Evolutionary conservation across 179 eudicot genomes (phyloP).

Genomic region (Sideroxylon spinosum): DNA sequence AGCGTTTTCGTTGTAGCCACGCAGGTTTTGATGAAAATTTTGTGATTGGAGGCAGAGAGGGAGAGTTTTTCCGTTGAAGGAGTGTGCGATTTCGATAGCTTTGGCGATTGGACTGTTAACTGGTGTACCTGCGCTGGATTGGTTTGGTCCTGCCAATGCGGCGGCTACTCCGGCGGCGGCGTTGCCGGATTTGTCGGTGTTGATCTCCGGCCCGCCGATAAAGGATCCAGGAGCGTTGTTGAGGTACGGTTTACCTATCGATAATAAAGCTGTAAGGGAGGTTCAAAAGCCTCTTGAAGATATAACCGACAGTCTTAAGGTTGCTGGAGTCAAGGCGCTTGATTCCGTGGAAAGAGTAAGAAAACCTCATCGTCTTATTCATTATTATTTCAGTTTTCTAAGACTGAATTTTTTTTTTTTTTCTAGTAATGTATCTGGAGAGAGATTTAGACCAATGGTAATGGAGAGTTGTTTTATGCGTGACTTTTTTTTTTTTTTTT

Average conservation of each 20-base stretch:
- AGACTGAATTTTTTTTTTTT: not conserved
- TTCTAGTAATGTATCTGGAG: not conserved
- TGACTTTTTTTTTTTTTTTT: slow-evolving; percentile 29
- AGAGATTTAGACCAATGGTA: slow-evolving; percentile 8
- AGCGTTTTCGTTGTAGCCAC: not conserved
- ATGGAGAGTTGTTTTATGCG: slow-evolving; percentile 17
- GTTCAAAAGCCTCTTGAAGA: slow-evolving; percentile 97
- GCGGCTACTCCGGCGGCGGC: slow-evolving; percentile 29
- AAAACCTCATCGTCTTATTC: not conserved
- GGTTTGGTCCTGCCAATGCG: slow-evolving; percentile 50
- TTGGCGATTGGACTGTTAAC: slow-evolving; percentile 68
- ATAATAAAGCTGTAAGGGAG: slow-evolving; percentile 90
- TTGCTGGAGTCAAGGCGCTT: slow-evolving; percentile 79
- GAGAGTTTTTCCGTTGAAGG: slow-evolving; percentile 45
- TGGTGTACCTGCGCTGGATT: slow-evolving; percentile 51
- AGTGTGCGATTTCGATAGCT: slow-evolving; percentile 75
- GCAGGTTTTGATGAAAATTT: not conserved
- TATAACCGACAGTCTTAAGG: slow-evolving; percentile 82
- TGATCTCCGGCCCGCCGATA: slow-evolving; percentile 95
- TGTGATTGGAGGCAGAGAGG: slow-evolving; percentile 38
- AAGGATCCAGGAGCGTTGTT: slow-evolving; percentile 88
- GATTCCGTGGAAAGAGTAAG: slow-evolving; percentile 92
- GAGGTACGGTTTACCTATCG: slow-evolving; percentile 80
- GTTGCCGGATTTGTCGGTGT: slow-evolving; percentile 70
- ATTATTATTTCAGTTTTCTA: not conserved